phyloP scores from a whole-genome alignment of 2,329 filamentous ascomycete genomes.

The Alternaria postmessia region DNA sequence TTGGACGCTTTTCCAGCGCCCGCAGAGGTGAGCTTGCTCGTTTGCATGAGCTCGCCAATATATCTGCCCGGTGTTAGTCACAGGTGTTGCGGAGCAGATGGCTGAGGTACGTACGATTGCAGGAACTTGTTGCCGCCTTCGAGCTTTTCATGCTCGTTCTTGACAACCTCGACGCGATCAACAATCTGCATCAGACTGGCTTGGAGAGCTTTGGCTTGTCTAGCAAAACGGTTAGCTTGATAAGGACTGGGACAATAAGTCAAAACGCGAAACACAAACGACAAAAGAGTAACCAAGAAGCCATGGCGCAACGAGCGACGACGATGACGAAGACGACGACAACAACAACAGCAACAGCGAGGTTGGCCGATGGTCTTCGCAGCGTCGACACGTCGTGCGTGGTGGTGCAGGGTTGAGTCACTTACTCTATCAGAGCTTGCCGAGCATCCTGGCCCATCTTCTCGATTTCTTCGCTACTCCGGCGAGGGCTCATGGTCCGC shows the following conservation, averaged over 20 bases:
- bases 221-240: constrained; percentile 50
- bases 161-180: constrained; percentile 92
- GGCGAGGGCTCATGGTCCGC: constrained; percentile 89
- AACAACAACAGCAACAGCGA: background rate
- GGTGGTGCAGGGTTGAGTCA: constrained; percentile 21
- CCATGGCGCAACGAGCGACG: background rate
- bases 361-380: background rate
- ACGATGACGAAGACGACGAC: background rate
- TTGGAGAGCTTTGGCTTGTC: constrained; percentile 88
- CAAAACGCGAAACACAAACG: constrained; percentile 3
- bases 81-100: background rate
- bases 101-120: constrained; percentile 64
- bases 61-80: constrained; percentile 68
- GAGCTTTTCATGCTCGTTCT: constrained; percentile 93
- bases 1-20: constrained; percentile 62
- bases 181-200: constrained; percentile 89
- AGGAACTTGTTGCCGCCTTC: constrained; percentile 97
- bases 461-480: constrained; percentile 90
- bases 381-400: background rate
- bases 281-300: background rate
- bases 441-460: constrained; percentile 84
- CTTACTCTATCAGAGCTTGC: constrained; percentile 67
- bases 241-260: constrained; percentile 9
- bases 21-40: constrained; percentile 66
- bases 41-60: constrained; percentile 93